Conservation (phyloP, 2,329 filamentous ascomycete genomes). For the Hypoxylon sp. region DNA sequence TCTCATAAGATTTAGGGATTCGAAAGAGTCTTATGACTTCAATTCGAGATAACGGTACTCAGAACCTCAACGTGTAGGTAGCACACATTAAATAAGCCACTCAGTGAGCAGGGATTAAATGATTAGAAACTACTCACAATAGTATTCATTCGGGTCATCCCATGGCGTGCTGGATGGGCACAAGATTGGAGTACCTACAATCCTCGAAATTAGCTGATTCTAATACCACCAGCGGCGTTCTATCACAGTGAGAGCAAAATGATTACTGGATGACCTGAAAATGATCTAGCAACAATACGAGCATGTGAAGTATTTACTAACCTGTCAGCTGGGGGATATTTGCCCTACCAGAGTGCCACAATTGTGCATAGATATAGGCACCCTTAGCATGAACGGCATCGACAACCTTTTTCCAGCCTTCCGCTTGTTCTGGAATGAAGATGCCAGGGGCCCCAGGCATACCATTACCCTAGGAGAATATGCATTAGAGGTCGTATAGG, state of each 20-base stretch:
- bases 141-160: constrained; percentile 17
- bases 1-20: not conserved
- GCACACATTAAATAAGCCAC: not conserved
- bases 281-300: no score
- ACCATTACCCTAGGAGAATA: constrained; percentile 12
- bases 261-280: no score
- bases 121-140: not conserved
- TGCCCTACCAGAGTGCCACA: constrained; percentile 22
- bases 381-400: constrained; percentile 17
- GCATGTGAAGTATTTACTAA: not conserved
- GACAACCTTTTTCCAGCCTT: constrained; percentile 20
- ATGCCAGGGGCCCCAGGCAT: constrained; percentile 16
- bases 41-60: not conserved
- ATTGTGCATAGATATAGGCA: constrained; percentile 17
- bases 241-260: not conserved
- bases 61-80: not conserved
- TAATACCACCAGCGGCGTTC: not conserved
- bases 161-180: constrained; percentile 13
- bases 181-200: constrained; percentile 14
- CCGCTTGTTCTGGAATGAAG: constrained; percentile 10
- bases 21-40: not conserved
- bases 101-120: not conserved
- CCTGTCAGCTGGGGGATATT: constrained; percentile 23
- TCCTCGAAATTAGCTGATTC: not conserved
- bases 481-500: not conserved